Conservation (phyloP, 495 filamentous ascomycete species). For the Daldinia vernicosa region DNA sequence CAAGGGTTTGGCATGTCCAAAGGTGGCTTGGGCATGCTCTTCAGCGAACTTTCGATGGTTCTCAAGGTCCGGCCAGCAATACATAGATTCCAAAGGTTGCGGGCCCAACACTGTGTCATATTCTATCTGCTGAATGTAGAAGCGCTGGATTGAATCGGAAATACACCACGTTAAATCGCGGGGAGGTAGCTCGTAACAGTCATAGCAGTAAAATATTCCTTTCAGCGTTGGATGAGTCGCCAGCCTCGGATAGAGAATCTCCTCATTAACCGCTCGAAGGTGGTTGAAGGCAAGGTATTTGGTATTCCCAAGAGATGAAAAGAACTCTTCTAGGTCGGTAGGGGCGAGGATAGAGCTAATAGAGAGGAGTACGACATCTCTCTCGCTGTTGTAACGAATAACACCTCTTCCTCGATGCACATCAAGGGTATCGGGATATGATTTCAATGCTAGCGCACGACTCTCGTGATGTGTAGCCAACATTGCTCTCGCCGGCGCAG, state of each 20-base stretch:
- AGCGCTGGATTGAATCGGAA: slow-evolving; percentile 31
- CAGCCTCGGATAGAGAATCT: not conserved
- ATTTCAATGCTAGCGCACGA: slow-evolving; percentile 44
- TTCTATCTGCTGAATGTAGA: slow-evolving; percentile 27
- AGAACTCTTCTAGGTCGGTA: not conserved
- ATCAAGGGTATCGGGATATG: slow-evolving; percentile 47
- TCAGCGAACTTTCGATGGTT: slow-evolving; percentile 21
- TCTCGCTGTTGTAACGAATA: slow-evolving; percentile 47
- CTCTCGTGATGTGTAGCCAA: slow-evolving; percentile 48
- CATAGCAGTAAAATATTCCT: not conserved
- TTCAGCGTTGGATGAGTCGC: not conserved
- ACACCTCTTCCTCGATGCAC: slow-evolving; percentile 16
- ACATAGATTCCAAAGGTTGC: slow-evolving; percentile 33
- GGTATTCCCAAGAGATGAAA: not conserved
- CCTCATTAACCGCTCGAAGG: not conserved
- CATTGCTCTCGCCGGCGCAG: slow-evolving; percentile 44
- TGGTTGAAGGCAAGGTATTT: not conserved
- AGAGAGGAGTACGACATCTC: slow-evolving; percentile 42
- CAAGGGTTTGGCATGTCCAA: not conserved
- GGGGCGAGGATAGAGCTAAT: not conserved
- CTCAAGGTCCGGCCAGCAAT: slow-evolving; percentile 50
- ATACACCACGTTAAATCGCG: slow-evolving; percentile 42
- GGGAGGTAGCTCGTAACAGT: not conserved
- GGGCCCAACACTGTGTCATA: slow-evolving; percentile 11
- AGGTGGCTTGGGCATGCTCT: not conserved